phyloP scores from a whole-genome alignment of 164 flowering plant species.

The Vitis amurensis region DNA sequence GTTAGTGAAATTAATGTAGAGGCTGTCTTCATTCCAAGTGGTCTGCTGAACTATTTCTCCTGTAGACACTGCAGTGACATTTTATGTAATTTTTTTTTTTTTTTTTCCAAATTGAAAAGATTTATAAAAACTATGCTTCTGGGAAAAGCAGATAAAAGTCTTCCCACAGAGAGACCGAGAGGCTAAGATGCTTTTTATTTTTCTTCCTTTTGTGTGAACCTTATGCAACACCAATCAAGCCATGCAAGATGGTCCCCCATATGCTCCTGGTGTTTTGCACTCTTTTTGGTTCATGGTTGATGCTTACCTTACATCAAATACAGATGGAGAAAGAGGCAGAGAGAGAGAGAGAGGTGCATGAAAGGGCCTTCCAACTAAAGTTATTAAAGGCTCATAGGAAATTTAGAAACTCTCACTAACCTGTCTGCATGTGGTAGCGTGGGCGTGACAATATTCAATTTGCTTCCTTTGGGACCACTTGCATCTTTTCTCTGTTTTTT shows the following conservation, averaged over 20 bases:
- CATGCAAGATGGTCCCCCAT: slow-evolving; percentile 21
- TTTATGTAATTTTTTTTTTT: too few species aligned
- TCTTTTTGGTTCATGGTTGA: slow-evolving; percentile 12
- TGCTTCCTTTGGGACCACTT: slow-evolving; percentile 25
- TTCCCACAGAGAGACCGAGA: neutral
- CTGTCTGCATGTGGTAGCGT: slow-evolving; percentile 32
- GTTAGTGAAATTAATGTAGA: too few species aligned
- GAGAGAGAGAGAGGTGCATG: slow-evolving; percentile 7
- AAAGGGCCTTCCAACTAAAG: slow-evolving; percentile 22
- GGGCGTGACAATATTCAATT: slow-evolving; percentile 30
- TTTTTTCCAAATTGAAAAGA: too few species aligned
- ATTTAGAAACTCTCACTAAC: slow-evolving; percentile 23
- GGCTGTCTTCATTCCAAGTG: too few species aligned
- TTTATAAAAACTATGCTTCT: too few species aligned
- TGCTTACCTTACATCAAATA: slow-evolving; percentile 19
- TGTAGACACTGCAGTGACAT: too few species aligned
- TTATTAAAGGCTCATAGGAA: slow-evolving; percentile 14
- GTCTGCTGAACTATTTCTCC: too few species aligned
- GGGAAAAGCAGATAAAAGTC: too few species aligned
- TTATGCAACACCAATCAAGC: slow-evolving; percentile 7
- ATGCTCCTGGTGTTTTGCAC: neutral
- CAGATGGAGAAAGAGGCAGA: slow-evolving; percentile 1
- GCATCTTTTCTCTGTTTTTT: slow-evolving; percentile 2
- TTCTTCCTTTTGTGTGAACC: slow-evolving; percentile 11
- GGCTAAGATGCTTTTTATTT: slow-evolving; percentile 8